Conservation (phyloP, 73 alveolate species). For the Paramecium biaurelia region DNA sequence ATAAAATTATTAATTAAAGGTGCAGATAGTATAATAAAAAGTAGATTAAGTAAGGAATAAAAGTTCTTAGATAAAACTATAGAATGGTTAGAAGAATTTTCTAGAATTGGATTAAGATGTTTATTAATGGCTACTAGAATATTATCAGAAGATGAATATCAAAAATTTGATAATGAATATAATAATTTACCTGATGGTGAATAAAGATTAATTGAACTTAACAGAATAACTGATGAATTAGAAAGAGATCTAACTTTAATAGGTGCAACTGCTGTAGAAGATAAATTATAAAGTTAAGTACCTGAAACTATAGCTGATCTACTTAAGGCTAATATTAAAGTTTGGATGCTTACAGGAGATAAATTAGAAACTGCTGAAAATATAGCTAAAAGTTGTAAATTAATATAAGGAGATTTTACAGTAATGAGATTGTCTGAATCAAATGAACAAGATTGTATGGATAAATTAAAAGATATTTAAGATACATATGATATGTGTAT, state of each 20-base stretch:
- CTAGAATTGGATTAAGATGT: constrained; percentile 86
- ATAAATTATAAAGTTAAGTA: constrained; percentile 92
- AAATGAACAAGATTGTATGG: constrained; percentile 65
- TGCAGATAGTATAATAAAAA: constrained; percentile 76
- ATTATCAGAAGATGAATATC: constrained; percentile 83
- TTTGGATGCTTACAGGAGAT: constrained; percentile 94
- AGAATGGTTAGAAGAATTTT: constrained; percentile 69
- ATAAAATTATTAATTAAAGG: constrained; percentile 75
- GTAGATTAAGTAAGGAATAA: constrained; percentile 64
- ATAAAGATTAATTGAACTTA: constrained; percentile 73
- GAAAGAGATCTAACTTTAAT: constrained; percentile 87
- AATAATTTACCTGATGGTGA: constrained; percentile 76
- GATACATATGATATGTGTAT: constrained; percentile 56
- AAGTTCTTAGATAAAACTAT: constrained; percentile 62
- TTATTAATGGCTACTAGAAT: constrained; percentile 90
- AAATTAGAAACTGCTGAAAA: constrained; percentile 98
- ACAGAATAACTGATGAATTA: constrained; percentile 78
- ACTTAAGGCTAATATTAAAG: constrained; percentile 62
- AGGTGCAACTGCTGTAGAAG: constrained; percentile 99
- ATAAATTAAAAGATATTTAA: constrained; percentile 35
- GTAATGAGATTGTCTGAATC: constrained; percentile 70
- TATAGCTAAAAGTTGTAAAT: constrained; percentile 92
- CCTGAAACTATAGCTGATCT: constrained; percentile 94
- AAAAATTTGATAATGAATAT: constrained; percentile 69
- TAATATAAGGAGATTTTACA: constrained; percentile 78